Evolutionary conservation across 768 basidiomycete species (phyloP), one percentile per base, ranked within the genome.

Genomic region (Coprinopsis sp.): DNA sequence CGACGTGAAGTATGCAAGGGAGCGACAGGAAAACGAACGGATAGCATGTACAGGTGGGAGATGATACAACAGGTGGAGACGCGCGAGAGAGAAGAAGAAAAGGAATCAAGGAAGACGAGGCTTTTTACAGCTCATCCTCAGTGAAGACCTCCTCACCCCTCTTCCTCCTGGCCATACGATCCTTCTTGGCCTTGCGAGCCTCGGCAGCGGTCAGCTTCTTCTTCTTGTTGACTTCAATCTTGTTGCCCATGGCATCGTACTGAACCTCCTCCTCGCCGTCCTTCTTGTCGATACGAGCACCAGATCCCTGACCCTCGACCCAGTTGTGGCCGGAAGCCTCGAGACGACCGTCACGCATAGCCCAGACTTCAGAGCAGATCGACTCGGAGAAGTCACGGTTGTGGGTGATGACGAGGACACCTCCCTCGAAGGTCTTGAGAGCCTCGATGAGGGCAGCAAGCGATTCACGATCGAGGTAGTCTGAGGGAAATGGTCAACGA

Each of bases 401-500:
- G 82, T 96, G 94, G 44, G 94, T 96, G 61, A 97, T 96, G 65
- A 96, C 74, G 64, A 96, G 87, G 51, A 96, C 92, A 84, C 95
- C 95, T 67, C 95, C 96, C 71, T 95, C 92, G 70, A 97, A 98
- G 66, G 78, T 78, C 81, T 97, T 96, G 72, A 99, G 81, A 7
- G 95, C 96, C 59, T 93, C 88, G 63, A 99, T 99, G 68, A 99
- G 84, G 28, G 96, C 96, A 57, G 96, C 96, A 58, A 99, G 84
- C 54, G 96, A 99, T 72, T 99, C 96, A 67, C 96, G 90, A 76
- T 98, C 96, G 67, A 99, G 84, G 77, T 98, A 99, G 79, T 99
- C 87, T 85, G 60, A 28, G 50, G 36, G 37, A 25, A 52, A 27
- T 29, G 44, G 49, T 56, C 6, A 59, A 29, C 21, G 38, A 27